Evolutionary conservation across 2,329 filamentous ascomycete species (phyloP), one percentile per base, ranked within the genome.

Genomic region (Paraconiothyrium sp.): DNA sequence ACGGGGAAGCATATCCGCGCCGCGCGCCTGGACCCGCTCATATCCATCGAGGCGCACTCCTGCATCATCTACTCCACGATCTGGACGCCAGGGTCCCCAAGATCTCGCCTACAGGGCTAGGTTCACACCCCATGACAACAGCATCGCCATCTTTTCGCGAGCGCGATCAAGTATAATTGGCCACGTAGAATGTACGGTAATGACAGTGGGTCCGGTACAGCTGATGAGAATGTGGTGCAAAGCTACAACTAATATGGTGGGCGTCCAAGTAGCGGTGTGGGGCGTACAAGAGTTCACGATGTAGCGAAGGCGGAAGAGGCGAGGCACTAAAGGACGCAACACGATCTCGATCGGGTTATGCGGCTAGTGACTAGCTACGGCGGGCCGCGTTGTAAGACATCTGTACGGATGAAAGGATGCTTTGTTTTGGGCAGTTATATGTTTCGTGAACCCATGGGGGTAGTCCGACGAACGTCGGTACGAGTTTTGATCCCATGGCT

Each of bases 241-340:
- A n/a, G 30, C 16, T 30, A 32, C 27, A n/a, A 41, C 14, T 41
- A n/a, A 16, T 14, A 16, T 41, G 32, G n/a, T 9, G 44, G 37
- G 57, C 50, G 58, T 54, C 58, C 27, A 35, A 56, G n/a, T 56
- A 44, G 58, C 50, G 58, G 49, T 59, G 57, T 54, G 50, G 57
- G 27, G 49, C 14, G 51, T 44, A 44, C 58, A 7, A 30, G 43
- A 50, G 49, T n/a, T 55, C 22, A 35, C 32, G 10, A 41, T 30
- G n/a, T 30, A 47, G n/a, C 2, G 35, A 39, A 50, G 44, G 56
- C 56, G 34, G 4, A 44, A n/a, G 32, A 49, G 14, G 24, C 34
- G 14, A 57, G 37, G 16, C 22, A 37, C 41, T 1, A n/a, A 24
- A 35, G 14, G 37, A 54, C 14, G 30, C 41, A 11, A 44, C 35